phyloP scores from a whole-genome alignment of 2,329 filamentous ascomycete species.

The Diaporthe amygdali region DNA sequence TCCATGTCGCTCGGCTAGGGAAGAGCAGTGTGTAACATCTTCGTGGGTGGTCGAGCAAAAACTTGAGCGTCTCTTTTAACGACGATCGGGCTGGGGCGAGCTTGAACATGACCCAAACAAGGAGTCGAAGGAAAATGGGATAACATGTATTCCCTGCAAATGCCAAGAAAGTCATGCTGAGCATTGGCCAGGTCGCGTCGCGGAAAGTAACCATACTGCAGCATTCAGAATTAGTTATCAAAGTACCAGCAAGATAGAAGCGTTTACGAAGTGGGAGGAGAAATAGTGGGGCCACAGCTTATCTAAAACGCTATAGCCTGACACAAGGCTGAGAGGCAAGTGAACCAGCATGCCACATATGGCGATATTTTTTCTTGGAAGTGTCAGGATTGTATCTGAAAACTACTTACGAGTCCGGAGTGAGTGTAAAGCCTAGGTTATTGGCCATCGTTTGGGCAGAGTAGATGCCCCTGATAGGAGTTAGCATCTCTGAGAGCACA shows the following conservation, averaged over 20 bases:
- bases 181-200: constrained; percentile 46
- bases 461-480: constrained; percentile 42
- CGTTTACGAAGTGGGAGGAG: no score
- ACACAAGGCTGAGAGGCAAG: no score
- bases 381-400: no score
- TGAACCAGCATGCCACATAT: no score
- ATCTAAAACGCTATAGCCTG: no score
- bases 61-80: constrained; percentile 52
- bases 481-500: neutral
- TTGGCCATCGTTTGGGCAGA: constrained; percentile 51
- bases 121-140: constrained; percentile 61
- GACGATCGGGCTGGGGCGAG: constrained; percentile 43
- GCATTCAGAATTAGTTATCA: no score
- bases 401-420: constrained; percentile 60
- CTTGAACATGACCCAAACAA: constrained; percentile 62
- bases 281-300: no score
- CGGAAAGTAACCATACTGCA: constrained; percentile 57
- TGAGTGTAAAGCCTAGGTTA: constrained; percentile 60
- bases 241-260: no score
- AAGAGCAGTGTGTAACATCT: constrained; percentile 69
- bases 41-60: constrained; percentile 67
- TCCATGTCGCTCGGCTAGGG: constrained; percentile 64
- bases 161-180: constrained; percentile 54
- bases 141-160: constrained; percentile 62
- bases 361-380: no score